A percentile compares a stretch with the other conserved stretches of the same genome.
Conservation (phyloP, 1,284 basidiomycete genomes). For the Papiliotrema terrestris region DNA sequence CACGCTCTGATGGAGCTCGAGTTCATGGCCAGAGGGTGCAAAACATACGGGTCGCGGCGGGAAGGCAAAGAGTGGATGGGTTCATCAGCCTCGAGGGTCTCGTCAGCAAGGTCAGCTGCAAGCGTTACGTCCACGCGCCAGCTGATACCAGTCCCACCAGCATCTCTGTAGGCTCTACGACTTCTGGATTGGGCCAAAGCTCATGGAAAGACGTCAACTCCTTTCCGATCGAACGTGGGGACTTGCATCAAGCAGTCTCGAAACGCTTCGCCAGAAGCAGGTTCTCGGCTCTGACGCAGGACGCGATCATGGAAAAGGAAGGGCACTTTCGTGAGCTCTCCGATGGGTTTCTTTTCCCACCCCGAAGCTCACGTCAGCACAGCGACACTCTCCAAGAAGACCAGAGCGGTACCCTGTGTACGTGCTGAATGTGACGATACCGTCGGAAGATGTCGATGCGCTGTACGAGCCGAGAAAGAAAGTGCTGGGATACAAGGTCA, state of each 20-base stretch:
- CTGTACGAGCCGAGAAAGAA: slow-evolving; percentile 71
- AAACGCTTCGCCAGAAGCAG: slow-evolving; percentile 54
- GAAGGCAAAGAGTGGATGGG: slow-evolving; percentile 62
- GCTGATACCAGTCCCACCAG: slow-evolving; percentile 63
- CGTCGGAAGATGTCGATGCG: slow-evolving; percentile 66
- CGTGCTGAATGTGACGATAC: slow-evolving; percentile 68
- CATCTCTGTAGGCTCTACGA: slow-evolving; percentile 63
- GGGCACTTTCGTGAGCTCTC: background rate
- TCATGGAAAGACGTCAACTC: slow-evolving; percentile 71
- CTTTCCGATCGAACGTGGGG: slow-evolving; percentile 65
- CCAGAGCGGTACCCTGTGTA: slow-evolving; percentile 72
- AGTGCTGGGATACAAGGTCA: slow-evolving; percentile 64
- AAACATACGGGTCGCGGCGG: slow-evolving; percentile 57
- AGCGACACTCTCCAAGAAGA: slow-evolving; percentile 65
- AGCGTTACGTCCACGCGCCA: background rate
- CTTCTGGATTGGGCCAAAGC: background rate
- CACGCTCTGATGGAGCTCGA: background rate
- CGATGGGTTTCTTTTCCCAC: background rate
- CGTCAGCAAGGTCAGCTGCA: slow-evolving; percentile 61
- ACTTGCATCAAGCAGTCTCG: slow-evolving; percentile 68
- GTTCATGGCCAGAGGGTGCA: slow-evolving; percentile 54
- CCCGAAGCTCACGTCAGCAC: slow-evolving; percentile 5
- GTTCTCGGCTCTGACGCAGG: slow-evolving; percentile 21
- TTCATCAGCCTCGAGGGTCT: slow-evolving; percentile 76
- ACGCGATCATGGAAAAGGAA: slow-evolving; percentile 2